A percentile compares a stretch with the other conserved stretches of the same genome.
phyloP scores from a whole-genome alignment of 2,329 filamentous ascomycete genomes.

The Ambrosiella cleistominuta region DNA sequence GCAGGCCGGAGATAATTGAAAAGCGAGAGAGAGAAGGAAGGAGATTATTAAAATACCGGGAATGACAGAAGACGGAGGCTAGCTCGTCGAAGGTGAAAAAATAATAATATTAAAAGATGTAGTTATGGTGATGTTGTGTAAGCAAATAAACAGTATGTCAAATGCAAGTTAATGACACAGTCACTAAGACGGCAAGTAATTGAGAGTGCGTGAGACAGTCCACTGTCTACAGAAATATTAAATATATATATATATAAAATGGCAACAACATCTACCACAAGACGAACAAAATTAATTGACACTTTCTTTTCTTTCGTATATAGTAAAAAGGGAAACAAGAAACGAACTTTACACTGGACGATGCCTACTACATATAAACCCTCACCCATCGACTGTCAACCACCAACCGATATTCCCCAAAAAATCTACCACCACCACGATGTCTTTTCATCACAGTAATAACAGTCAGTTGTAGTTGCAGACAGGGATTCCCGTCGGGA shows the following conservation, averaged over 20 bases:
- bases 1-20: too few species aligned
- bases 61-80: background rate
- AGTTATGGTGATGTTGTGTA: too few species aligned
- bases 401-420: background rate
- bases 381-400: background rate
- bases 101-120: slow-evolving; percentile 12
- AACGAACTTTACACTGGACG: background rate
- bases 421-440: background rate
- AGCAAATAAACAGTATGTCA: too few species aligned
- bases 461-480: background rate
- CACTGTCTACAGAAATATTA: too few species aligned
- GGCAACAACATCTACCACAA: background rate
- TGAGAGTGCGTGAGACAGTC: too few species aligned
- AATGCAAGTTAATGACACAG: too few species aligned
- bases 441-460: background rate
- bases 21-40: too few species aligned
- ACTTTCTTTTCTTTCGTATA: background rate
- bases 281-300: background rate
- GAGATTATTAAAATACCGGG: too few species aligned
- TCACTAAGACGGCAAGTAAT: too few species aligned
- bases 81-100: background rate
- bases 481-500: background rate
- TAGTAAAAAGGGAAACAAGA: background rate
- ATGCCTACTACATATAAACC: background rate
- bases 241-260: background rate